Evolutionary conservation across 208 protist genomes (phyloP), one percentile per base, ranked within the genome.

Genomic region (Leishmania lainsoni): DNA sequence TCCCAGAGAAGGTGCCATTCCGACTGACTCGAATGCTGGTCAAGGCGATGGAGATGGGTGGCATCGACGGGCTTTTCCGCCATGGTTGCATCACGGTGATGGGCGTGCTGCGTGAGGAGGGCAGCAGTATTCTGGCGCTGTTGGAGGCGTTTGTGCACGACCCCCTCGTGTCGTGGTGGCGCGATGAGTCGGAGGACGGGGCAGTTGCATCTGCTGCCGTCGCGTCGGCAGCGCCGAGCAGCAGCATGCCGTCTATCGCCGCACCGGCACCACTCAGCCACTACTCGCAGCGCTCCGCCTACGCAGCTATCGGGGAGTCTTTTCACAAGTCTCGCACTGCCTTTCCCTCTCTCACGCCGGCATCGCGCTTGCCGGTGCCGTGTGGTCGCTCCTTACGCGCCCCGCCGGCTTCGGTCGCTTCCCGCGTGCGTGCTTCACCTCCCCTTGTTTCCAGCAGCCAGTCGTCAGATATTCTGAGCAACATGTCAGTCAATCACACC

Each of bases 81-180:
- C 92, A 96, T 56, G 99, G 99, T 61, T 99, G 98, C 86, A 98
- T 99, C 76, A 91, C 87, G 9, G 99, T 99, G 5, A 99, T 99
- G 98, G 80, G 86, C 29, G 97, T 99, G 42, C 89, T 99, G 29
- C 92, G 99, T 29, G 90, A 99, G 51, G 97, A 99, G 88, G 99
- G 99, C 78, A 99, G 99, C 86, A 98, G 92, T 71, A 91, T 99
- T 12, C 97, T 99, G 85, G 99, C 99, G 20, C 93, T 99, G 54
- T 94, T 99, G 5, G 99, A 99, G 90, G 99, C 99, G 1, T 99
- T 99, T 90, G 98, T 99, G 73, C 98, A 99, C 90, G 99, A 99
- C 90, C 99, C 99, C 26, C 93, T 99, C 8, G 99, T 99, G 65
- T 99, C 99, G 78, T 99, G 99, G 99, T 97, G 99, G 86, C 94